Evolutionary conservation across 2,329 filamentous ascomycete genomes (phyloP).

Genomic region (Alternaria tenuissima): DNA sequence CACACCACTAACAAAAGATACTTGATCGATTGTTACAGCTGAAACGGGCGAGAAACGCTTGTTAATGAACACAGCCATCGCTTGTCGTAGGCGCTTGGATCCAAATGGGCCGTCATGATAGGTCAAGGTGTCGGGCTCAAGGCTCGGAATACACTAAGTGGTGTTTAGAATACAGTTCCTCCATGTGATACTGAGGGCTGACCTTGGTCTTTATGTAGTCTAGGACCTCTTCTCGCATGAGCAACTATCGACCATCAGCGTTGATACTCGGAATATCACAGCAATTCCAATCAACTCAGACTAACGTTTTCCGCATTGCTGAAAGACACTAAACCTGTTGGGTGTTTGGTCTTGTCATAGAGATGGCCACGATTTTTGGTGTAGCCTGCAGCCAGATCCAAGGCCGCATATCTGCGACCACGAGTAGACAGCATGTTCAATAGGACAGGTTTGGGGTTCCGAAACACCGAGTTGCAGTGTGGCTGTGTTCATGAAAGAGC

Average conservation of each 20-base stretch:
- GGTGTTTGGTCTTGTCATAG: constrained; percentile 5
- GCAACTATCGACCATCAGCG: constrained; percentile 4
- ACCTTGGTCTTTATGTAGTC: constrained; percentile 11
- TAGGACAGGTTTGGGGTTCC: neutral
- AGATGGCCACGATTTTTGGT: constrained; percentile 10
- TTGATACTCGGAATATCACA: neutral
- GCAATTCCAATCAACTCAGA: neutral
- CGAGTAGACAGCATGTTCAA: constrained; percentile 8
- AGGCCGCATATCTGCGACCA: constrained; percentile 11
- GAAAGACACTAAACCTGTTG: constrained; percentile 10
- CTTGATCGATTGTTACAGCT: neutral
- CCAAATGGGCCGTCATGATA: constrained; percentile 16
- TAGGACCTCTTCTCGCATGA: constrained; percentile 9
- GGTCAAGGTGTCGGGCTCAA: constrained; percentile 7
- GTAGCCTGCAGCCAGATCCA: constrained; percentile 12
- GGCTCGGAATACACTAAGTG: neutral
- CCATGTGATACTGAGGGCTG: neutral
- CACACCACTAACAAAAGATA: constrained; percentile 11
- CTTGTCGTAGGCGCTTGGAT: constrained; percentile 6
- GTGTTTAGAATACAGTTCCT: neutral
- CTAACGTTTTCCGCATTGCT: constrained; percentile 10
- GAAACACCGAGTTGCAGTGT: neutral
- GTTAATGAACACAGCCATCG: constrained; percentile 11
- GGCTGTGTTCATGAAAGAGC: neutral
- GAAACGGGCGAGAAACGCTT: constrained; percentile 10